These are phyloP conservation scores for Hemileccinum rubropunctum DNA, from an alignment of 768 basidiomycete genomes.

Conservation along the genomic window DNA sequence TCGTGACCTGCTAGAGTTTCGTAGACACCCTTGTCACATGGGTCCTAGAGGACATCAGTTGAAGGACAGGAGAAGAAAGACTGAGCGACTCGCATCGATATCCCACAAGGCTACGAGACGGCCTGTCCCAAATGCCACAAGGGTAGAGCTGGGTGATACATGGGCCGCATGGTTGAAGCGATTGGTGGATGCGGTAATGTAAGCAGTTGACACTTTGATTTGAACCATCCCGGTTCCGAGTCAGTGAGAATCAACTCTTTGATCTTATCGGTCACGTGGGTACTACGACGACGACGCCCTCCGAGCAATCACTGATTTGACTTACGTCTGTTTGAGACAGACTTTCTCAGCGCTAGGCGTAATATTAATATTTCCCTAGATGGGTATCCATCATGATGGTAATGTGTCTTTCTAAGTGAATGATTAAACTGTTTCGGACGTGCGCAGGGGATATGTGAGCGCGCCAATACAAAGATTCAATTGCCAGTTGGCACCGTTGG, in stretches of 20 bases:
- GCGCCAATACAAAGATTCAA: too few relatives aligned
- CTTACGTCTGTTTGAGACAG: too few relatives aligned
- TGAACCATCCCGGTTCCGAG: slow-evolving; percentile 9
- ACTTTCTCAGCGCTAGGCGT: too few relatives aligned
- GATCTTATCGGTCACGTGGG: slow-evolving; percentile 21
- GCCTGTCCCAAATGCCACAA: slow-evolving; percentile 58
- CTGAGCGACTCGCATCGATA: slow-evolving; percentile 39
- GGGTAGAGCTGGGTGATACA: slow-evolving; percentile 26
- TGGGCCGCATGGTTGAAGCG: slow-evolving; percentile 42
- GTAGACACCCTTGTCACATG: slow-evolving; percentile 51
- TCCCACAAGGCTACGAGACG: slow-evolving; percentile 61
- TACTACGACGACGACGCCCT: too few relatives aligned
- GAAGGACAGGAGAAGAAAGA: neutral
- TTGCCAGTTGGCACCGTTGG: too few relatives aligned
- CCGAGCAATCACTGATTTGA: too few relatives aligned
- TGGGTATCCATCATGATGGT: too few relatives aligned
- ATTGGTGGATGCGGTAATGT: slow-evolving; percentile 50
- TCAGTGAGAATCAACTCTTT: neutral
- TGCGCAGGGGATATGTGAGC: too few relatives aligned
- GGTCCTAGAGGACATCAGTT: slow-evolving; percentile 38
- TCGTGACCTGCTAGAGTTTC: slow-evolving; percentile 76
- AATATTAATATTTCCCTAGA: too few relatives aligned
- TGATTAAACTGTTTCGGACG: too few relatives aligned
- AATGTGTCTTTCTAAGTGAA: too few relatives aligned
- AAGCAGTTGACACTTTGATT: slow-evolving; percentile 26